Conservation (phyloP, 2,329 filamentous ascomycete species). For the Mycocentrospora acerina region DNA sequence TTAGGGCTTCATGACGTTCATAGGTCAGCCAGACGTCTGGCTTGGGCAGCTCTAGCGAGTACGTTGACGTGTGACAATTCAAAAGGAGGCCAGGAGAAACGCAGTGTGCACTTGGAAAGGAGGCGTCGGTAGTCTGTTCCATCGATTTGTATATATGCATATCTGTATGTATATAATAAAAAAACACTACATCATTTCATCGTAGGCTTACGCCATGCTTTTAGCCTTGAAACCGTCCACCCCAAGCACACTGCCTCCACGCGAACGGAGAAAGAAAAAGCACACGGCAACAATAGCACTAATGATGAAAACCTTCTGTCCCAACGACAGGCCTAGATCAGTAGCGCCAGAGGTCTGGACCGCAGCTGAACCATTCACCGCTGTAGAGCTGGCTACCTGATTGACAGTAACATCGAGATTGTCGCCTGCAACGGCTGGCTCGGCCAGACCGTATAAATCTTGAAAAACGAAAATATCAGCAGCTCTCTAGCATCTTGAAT, state of each 20-base stretch:
- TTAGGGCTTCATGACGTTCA: too few species aligned
- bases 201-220: slow-evolving; percentile 41
- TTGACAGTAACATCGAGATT: slow-evolving; percentile 48
- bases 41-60: too few species aligned
- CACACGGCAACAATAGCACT: slow-evolving; percentile 47
- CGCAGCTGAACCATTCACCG: too few species aligned
- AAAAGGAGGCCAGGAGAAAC: too few species aligned
- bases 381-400: too few species aligned
- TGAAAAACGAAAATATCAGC: slow-evolving; percentile 46
- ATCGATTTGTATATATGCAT: slow-evolving; percentile 3
- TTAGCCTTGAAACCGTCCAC: slow-evolving; percentile 37
- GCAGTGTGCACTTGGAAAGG: too few species aligned
- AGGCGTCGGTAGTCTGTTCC: too few species aligned
- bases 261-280: slow-evolving; percentile 43
- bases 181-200: background rate
- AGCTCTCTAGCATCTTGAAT: slow-evolving; percentile 39
- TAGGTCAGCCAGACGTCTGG: too few species aligned
- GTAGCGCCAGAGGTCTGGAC: slow-evolving; percentile 21
- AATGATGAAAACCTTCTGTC: slow-evolving; percentile 49
- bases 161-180: too few species aligned
- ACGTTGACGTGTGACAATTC: too few species aligned
- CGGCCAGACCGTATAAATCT: slow-evolving; percentile 50
- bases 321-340: slow-evolving; percentile 44
- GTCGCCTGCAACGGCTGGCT: slow-evolving; percentile 43
- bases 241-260: slow-evolving; percentile 21